Conservation (phyloP, 306 rosid genomes). For the Vicia sativa region DNA sequence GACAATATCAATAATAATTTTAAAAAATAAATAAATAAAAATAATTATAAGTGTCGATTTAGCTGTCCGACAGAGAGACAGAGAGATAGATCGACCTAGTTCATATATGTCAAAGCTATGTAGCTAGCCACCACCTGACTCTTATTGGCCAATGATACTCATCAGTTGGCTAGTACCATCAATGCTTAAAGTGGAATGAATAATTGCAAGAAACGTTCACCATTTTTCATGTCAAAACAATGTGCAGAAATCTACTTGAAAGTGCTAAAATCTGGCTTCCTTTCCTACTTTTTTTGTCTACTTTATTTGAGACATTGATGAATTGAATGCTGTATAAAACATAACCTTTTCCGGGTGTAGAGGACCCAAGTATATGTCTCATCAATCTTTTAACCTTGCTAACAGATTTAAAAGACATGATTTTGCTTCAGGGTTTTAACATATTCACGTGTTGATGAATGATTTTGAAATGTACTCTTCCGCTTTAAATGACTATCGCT, state of each 20-base stretch:
- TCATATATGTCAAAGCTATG: too few relatives aligned
- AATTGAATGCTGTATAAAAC: constrained; percentile 35
- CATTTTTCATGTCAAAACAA: constrained; percentile 23
- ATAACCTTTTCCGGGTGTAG: constrained; percentile 41
- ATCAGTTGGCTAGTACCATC: constrained; percentile 31
- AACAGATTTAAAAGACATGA: constrained; percentile 1
- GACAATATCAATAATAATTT: too few relatives aligned
- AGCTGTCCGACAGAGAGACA: too few relatives aligned
- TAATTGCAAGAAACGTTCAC: constrained; percentile 25
- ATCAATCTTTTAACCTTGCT: constrained; percentile 38
- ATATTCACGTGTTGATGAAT: constrained; percentile 5
- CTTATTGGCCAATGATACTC: constrained; percentile 17
- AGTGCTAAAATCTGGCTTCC: constrained; percentile 26
- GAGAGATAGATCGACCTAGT: too few relatives aligned
- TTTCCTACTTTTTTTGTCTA: constrained; percentile 11
- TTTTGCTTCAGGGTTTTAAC: constrained; percentile 26
- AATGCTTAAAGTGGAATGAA: constrained; percentile 37
- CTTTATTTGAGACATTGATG: constrained; percentile 18
- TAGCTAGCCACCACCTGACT: not conserved
- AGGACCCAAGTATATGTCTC: constrained; percentile 31
- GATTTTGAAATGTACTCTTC: constrained; percentile 11
- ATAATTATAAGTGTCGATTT: too few relatives aligned
- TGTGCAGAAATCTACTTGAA: constrained; percentile 12
- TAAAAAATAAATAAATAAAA: too few relatives aligned
- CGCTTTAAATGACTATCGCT: too few relatives aligned